phyloP scores from a whole-genome alignment of 768 basidiomycete species.

The Serendipita sp. region DNA sequence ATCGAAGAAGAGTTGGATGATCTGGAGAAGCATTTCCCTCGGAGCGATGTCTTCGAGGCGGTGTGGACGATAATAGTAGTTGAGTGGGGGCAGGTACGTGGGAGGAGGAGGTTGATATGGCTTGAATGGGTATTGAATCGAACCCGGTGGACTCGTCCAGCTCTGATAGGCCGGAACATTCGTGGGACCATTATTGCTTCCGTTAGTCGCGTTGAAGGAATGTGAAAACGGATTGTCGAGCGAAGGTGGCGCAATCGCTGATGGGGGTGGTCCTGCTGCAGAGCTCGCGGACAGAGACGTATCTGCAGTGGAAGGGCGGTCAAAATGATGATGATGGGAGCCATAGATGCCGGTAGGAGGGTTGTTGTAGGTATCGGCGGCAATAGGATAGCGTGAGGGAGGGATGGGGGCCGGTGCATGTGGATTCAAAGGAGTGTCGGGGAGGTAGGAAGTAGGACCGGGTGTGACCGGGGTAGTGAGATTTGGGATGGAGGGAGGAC shows the following conservation, averaged over 20 bases:
- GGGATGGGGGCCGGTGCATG: slow-evolving; percentile 24
- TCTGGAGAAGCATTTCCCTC: slow-evolving; percentile 60
- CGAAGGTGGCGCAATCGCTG: background rate
- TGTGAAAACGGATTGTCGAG: background rate
- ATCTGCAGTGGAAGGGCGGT: slow-evolving; percentile 4
- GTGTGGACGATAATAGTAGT: slow-evolving; percentile 56
- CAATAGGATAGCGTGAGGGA: slow-evolving; percentile 54
- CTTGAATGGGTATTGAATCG: slow-evolving; percentile 25
- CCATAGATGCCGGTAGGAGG: background rate
- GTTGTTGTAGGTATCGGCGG: slow-evolving; percentile 44
- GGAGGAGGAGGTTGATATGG: slow-evolving; percentile 32
- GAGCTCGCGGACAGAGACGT: background rate
- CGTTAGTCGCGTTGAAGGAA: slow-evolving; percentile 3
- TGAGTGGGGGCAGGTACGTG: slow-evolving; percentile 37
- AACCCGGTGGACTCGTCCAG: background rate
- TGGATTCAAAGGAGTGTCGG: background rate
- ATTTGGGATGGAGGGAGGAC: background rate
- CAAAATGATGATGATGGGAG: background rate
- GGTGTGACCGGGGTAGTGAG: slow-evolving; percentile 4
- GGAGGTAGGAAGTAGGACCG: background rate
- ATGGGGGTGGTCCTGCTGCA: background rate
- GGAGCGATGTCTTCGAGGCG: slow-evolving; percentile 71
- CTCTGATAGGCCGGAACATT: slow-evolving; percentile 3
- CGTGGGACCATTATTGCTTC: background rate
- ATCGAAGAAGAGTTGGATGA: slow-evolving; percentile 82